A percentile compares a stretch with the other conserved stretches of the same genome.
Evolutionary conservation across 1,284 basidiomycete species (phyloP).

Genomic region (Jaminaea rosea): DNA sequence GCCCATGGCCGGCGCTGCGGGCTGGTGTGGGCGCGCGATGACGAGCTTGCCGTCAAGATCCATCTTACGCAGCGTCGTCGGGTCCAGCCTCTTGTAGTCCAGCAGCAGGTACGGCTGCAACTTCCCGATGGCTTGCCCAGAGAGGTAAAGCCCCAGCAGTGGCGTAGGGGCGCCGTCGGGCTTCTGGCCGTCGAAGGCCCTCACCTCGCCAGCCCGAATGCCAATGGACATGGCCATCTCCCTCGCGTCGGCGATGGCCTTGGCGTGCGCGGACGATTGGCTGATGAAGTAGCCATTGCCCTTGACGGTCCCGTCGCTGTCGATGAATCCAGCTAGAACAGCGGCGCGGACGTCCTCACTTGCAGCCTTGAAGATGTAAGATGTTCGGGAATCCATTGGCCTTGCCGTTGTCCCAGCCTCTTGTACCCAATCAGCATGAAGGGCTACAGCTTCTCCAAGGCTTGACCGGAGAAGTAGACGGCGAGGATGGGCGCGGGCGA

Average conservation of each 20-base stretch:
- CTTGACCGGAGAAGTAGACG: background rate
- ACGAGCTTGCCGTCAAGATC: too few species aligned
- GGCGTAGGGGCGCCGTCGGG: too few species aligned
- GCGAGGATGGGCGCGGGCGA: background rate
- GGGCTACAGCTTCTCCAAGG: too few species aligned
- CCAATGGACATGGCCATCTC: background rate
- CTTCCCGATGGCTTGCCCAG: too few species aligned
- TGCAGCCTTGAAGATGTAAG: slow-evolving; percentile 2
- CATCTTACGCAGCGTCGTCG: too few species aligned
- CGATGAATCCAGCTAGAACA: slow-evolving; percentile 3
- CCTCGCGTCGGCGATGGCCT: background rate
- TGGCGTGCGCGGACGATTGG: background rate
- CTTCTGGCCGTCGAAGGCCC: too few species aligned
- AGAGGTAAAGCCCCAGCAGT: too few species aligned
- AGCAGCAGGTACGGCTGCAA: too few species aligned
- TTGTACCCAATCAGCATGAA: background rate
- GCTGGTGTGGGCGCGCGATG: too few species aligned
- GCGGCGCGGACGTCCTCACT: background rate
- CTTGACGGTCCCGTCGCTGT: slow-evolving; percentile 3
- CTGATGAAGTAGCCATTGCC: background rate
- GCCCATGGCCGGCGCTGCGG: too few species aligned
- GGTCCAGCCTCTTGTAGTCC: too few species aligned
- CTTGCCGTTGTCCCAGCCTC: background rate
- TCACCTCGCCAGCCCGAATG: background rate
- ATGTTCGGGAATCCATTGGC: background rate